Percentiles rank a stretch among this genome's conserved stretches.
Conservation (phyloP, 2,329 filamentous ascomycete genomes). For the Monosporascus sp. region DNA sequence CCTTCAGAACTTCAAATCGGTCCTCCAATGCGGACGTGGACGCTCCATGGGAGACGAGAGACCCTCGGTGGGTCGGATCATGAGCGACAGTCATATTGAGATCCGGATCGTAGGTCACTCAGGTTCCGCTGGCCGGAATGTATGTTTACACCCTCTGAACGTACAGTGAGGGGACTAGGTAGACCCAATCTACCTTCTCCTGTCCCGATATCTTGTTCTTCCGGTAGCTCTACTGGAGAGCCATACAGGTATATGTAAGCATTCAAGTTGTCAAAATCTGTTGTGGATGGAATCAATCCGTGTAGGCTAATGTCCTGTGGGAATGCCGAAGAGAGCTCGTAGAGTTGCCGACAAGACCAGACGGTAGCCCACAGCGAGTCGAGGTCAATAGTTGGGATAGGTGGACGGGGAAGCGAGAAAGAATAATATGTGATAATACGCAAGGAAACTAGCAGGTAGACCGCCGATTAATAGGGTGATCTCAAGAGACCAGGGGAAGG, state of each 20-base stretch:
- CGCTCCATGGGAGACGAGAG: conserved; percentile 44
- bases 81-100: conserved; percentile 69
- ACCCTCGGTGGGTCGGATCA: conserved; percentile 66
- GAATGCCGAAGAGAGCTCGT: conserved; percentile 3
- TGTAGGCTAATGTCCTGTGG: conserved; percentile 11
- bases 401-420: conserved; percentile 9
- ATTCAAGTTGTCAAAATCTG: conserved; percentile 25
- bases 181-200: conserved; percentile 17
- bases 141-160: conserved; percentile 9
- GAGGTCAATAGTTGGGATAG: conserved; percentile 8
- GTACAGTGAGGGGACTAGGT: conserved; percentile 13
- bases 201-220: conserved; percentile 15
- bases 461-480: conserved; percentile 22
- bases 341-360: conserved; percentile 11
- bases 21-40: conserved; percentile 69
- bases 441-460: conserved; percentile 17
- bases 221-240: conserved; percentile 33
- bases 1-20: conserved; percentile 93
- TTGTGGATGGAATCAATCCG: conserved; percentile 3
- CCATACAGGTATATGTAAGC: conserved; percentile 27
- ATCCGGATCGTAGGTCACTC: conserved; percentile 13
- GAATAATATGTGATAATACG: conserved; percentile 6
- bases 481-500: conserved; percentile 24
- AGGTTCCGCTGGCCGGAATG: conserved; percentile 1
- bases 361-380: conserved; percentile 3